These are phyloP conservation scores for Cyclanthera cordifolia DNA, from an alignment of 306 rosid genomes.

Conservation along the genomic window DNA sequence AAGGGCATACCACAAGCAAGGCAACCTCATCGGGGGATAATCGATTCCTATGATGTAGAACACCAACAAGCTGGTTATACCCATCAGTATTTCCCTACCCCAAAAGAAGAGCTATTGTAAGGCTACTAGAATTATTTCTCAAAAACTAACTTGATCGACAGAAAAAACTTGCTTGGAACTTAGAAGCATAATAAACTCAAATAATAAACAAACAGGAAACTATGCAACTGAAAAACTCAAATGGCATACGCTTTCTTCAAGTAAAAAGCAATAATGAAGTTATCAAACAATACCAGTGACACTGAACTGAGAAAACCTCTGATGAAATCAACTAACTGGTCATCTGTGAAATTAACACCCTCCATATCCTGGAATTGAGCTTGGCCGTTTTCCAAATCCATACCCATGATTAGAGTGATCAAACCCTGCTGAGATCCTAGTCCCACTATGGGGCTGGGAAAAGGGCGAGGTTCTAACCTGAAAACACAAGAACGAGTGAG, in stretches of 20 bases:
- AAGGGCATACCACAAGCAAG: slow-evolving; percentile 36
- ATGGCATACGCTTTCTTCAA: too few species aligned
- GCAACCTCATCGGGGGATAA: slow-evolving; percentile 30
- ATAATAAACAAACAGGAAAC: background rate
- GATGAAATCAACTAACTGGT: slow-evolving; percentile 31
- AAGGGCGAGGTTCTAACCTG: background rate
- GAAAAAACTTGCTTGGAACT: too few species aligned
- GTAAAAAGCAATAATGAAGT: background rate
- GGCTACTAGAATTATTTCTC: background rate
- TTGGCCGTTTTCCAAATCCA: slow-evolving; percentile 12
- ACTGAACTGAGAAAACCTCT: slow-evolving; percentile 42
- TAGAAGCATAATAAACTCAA: background rate
- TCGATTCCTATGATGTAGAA: slow-evolving; percentile 18
- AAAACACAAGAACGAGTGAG: background rate
- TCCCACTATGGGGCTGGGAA: slow-evolving; percentile 9
- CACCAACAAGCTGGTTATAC: slow-evolving; percentile 36
- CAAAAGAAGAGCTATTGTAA: background rate
- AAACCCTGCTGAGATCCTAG: slow-evolving; percentile 10
- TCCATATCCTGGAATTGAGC: slow-evolving; percentile 27
- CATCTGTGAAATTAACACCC: slow-evolving; percentile 35
- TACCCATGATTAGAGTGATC: slow-evolving; percentile 35
- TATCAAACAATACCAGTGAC: slow-evolving; percentile 23
- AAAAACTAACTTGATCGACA: background rate
- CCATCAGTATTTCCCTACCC: slow-evolving; percentile 40
- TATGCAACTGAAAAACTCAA: background rate